phyloP scores from a whole-genome alignment of 352 stramenopile genomes.

The Pythium brachiatum region DNA sequence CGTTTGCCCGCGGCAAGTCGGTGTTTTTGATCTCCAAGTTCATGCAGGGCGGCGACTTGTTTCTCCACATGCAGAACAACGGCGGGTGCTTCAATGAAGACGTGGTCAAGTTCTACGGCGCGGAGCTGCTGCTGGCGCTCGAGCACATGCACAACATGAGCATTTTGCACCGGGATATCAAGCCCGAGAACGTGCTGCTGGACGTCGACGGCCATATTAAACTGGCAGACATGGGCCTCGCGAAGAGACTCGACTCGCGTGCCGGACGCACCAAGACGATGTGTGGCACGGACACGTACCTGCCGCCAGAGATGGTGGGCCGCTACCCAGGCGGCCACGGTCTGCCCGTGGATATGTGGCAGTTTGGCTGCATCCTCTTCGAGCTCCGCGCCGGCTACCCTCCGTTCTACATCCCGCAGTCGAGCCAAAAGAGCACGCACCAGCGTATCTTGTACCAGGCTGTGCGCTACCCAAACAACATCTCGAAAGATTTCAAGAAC shows the following conservation, averaged over 20 bases:
- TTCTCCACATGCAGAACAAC: constrained; percentile 87
- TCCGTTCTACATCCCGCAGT: constrained; percentile 91
- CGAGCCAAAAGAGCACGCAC: constrained; percentile 86
- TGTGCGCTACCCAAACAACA: constrained; percentile 83
- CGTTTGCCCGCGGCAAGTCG: constrained; percentile 94
- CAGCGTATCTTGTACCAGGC: constrained; percentile 88
- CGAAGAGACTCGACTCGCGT: constrained; percentile 78
- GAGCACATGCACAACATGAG: constrained; percentile 91
- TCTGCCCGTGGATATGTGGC: constrained; percentile 92
- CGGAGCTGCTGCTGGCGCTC: constrained; percentile 74
- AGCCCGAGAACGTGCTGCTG: constrained; percentile 91
- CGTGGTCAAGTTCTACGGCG: constrained; percentile 82
- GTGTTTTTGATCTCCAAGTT: constrained; percentile 98
- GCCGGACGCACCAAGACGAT: constrained; percentile 85
- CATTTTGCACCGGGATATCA: constrained; percentile 93
- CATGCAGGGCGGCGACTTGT: constrained; percentile 96
- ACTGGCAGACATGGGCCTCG: constrained; percentile 90
- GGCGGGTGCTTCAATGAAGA: constrained; percentile 76
- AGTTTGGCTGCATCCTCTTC: constrained; percentile 93
- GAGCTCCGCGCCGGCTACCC: constrained; percentile 91
- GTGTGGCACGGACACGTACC: constrained; percentile 89
- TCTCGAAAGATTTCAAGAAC: constrained; percentile 73
- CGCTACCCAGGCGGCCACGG: constrained; percentile 78
- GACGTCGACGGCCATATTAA: constrained; percentile 89
- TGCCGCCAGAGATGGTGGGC: constrained; percentile 88